phyloP scores from a whole-genome alignment of 108 stramenopile genomes.

The Nitzschia palea region DNA sequence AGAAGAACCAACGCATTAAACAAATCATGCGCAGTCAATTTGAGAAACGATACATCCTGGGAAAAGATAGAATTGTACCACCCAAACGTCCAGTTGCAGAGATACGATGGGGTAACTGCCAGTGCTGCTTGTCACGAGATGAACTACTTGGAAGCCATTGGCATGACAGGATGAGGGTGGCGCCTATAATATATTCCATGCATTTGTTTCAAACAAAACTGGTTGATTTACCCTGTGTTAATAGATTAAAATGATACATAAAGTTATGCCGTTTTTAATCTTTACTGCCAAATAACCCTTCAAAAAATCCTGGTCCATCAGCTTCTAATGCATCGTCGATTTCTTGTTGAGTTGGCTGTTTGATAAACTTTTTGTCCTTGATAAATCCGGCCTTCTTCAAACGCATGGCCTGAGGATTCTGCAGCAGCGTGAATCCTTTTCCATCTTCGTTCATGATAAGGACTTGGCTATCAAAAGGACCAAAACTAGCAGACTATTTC shows the following conservation, averaged over 20 bases:
- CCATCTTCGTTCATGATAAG: slow-evolving; percentile 81
- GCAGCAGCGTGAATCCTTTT: slow-evolving; percentile 65
- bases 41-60: neutral
- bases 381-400: slow-evolving; percentile 82
- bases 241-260: no score
- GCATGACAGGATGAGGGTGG: neutral
- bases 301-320: slow-evolving; percentile 7
- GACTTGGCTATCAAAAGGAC: slow-evolving; percentile 76
- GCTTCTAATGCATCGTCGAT: slow-evolving; percentile 58
- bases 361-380: slow-evolving; percentile 72
- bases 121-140: neutral
- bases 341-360: slow-evolving; percentile 71
- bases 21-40: slow-evolving; percentile 2
- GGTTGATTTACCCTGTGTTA: no score
- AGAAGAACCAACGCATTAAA: neutral
- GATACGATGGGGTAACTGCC: slow-evolving; percentile 1
- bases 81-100: neutral
- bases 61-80: neutral
- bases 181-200: neutral
- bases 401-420: slow-evolving; percentile 82
- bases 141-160: neutral
- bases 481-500: slow-evolving; percentile 61
- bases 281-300: slow-evolving; percentile 14
- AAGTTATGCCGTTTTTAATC: no score
- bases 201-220: no score